Percentiles rank a stretch among this genome's conserved stretches.
These are phyloP conservation scores for Coprinopsis marcescibilis DNA, from an alignment of 768 basidiomycete genomes.

Conservation along the genomic window DNA sequence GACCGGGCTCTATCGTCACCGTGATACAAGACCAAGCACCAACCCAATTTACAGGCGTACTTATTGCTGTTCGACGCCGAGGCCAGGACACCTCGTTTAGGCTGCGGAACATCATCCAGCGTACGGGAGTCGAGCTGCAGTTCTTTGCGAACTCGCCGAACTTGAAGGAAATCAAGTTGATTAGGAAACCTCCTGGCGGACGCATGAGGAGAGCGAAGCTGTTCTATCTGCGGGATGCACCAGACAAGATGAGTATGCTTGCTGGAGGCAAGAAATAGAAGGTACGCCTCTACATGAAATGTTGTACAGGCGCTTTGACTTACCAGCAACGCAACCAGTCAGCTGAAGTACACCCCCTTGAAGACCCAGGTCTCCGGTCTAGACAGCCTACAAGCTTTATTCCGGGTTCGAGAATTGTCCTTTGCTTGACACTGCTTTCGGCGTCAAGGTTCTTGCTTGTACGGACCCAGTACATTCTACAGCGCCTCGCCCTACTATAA, in stretches of 20 bases:
- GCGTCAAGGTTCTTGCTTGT: no score
- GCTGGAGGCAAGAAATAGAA: conserved; percentile 33
- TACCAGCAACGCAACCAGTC: no score
- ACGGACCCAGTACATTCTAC: no score
- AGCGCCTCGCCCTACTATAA: no score
- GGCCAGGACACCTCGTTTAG: conserved; percentile 87
- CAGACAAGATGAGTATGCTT: conserved; percentile 80
- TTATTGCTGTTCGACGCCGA: conserved; percentile 75
- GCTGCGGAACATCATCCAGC: conserved; percentile 84
- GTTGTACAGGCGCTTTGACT: no score
- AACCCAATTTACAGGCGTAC: conserved; percentile 81
- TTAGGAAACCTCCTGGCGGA: conserved; percentile 57
- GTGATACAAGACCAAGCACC: conserved; percentile 75
- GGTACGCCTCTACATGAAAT: background rate
- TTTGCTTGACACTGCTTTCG: no score
- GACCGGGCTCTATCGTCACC: conserved; percentile 82
- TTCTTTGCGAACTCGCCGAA: conserved; percentile 84
- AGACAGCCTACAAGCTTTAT: no score
- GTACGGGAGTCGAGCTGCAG: conserved; percentile 91
- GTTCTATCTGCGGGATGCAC: conserved; percentile 76
- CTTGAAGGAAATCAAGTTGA: conserved; percentile 79
- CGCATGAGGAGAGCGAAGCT: conserved; percentile 74
- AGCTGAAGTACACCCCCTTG: no score
- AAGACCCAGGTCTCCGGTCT: no score
- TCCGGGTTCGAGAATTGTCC: no score